A percentile compares a stretch with the other conserved stretches of the same genome.
Conservation (phyloP, 768 basidiomycete genomes). For the Amanita muscaria region DNA sequence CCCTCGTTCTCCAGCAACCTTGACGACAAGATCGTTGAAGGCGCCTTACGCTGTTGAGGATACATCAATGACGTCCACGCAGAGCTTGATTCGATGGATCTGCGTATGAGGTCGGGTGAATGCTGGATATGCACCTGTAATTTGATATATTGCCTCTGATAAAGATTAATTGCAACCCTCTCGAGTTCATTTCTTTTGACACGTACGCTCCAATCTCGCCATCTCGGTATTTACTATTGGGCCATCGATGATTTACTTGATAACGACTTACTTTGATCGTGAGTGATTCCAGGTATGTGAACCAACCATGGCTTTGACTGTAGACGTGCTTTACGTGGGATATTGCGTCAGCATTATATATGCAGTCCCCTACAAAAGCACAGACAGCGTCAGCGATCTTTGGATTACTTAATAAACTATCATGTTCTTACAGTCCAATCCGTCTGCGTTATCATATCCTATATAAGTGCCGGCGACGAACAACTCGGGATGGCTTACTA, state of each 20-base stretch:
- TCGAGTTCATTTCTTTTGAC: not conserved
- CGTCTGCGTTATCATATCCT: no score
- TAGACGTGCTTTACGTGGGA: slow-evolving; percentile 30
- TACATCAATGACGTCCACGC: not conserved
- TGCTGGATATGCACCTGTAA: slow-evolving; percentile 17
- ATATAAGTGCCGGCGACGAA: not conserved
- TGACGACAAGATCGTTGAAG: slow-evolving; percentile 11
- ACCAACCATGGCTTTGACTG: slow-evolving; percentile 20
- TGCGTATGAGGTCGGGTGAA: slow-evolving; percentile 21
- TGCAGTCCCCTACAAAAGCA: slow-evolving; percentile 25
- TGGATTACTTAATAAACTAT: no score
- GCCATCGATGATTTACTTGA: not conserved
- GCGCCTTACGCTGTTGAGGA: slow-evolving; percentile 12
- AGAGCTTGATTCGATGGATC: not conserved
- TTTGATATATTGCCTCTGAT: slow-evolving; percentile 16
- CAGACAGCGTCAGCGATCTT: no score
- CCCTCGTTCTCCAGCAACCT: slow-evolving; percentile 9
- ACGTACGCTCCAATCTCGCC: not conserved
- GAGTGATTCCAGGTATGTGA: slow-evolving; percentile 39
- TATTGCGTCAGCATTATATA: slow-evolving; percentile 29
- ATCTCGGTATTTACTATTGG: not conserved
- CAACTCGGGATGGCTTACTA: slow-evolving; percentile 21
- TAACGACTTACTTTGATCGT: slow-evolving; percentile 28
- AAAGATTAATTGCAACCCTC: not conserved
- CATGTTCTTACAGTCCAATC: no score